phyloP scores from a whole-genome alignment of 768 basidiomycete genomes.

The Coprinellus micaceus region DNA sequence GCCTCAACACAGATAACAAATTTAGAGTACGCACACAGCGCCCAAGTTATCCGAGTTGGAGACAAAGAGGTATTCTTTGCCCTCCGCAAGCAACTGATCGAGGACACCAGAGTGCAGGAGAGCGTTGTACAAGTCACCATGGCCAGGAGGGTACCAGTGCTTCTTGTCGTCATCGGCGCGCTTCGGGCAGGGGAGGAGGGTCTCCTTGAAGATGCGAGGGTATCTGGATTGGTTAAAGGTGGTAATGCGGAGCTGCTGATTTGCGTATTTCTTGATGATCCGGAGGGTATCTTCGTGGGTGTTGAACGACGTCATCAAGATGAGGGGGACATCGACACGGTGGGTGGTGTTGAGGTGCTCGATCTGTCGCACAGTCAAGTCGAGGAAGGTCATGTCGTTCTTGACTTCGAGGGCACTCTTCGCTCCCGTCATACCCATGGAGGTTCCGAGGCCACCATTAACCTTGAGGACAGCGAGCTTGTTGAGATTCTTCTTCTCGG shows the following conservation, averaged over 20 bases:
- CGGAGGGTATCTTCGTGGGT: conserved; percentile 94
- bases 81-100: conserved; percentile 83
- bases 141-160: conserved; percentile 95
- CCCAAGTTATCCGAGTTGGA: conserved; percentile 98
- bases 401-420: conserved; percentile 95
- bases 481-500: conserved; percentile 66
- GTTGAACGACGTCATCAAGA: conserved; percentile 99
- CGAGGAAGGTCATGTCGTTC: conserved; percentile 97
- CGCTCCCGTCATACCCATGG: conserved; percentile 87
- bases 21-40: conserved; percentile 60
- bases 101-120: conserved; percentile 86
- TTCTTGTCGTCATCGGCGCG: conserved; percentile 80
- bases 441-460: conserved; percentile 85
- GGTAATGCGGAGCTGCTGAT: conserved; percentile 90
- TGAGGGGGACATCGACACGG: conserved; percentile 89
- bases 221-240: conserved; percentile 94
- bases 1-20: conserved; percentile 1
- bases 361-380: conserved; percentile 90
- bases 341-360: conserved; percentile 88
- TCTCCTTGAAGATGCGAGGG: conserved; percentile 89
- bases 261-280: conserved; percentile 95
- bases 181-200: conserved; percentile 79
- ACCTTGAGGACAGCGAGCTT: conserved; percentile 93
- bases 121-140: conserved; percentile 95
- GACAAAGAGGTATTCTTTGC: conserved; percentile 96